These are phyloP conservation scores for Paralagenidium karlingii DNA, from an alignment of 352 stramenopile species.

Conservation along the genomic window DNA sequence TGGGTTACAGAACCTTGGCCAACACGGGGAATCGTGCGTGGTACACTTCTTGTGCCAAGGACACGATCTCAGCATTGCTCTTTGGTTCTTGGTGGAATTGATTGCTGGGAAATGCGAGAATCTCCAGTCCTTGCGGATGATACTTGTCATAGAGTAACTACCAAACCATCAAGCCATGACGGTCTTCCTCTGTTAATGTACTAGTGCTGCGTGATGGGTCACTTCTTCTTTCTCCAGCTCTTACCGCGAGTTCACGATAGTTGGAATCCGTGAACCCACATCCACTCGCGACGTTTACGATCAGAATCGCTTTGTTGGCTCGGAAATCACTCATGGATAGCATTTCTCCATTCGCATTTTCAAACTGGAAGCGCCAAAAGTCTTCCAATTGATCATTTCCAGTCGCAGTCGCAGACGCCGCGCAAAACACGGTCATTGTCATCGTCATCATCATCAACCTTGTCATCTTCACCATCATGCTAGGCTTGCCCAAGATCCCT, in stretches of 20 bases:
- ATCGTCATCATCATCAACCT: too few relatives aligned
- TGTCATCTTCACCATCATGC: too few relatives aligned
- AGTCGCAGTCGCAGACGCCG: too few relatives aligned
- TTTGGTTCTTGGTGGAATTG: conserved; percentile 90
- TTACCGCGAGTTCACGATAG: conserved; percentile 55
- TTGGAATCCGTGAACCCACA: conserved; percentile 77
- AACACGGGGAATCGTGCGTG: conserved; percentile 78
- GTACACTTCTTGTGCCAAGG: conserved; percentile 63
- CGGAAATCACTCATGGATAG: conserved; percentile 36
- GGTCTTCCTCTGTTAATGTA: not conserved
- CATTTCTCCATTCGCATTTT: conserved; percentile 23
- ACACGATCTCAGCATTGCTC: conserved; percentile 47
- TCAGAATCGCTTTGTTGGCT: conserved; percentile 47
- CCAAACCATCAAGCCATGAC: not conserved
- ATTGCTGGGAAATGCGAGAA: conserved; percentile 93
- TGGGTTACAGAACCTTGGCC: conserved; percentile 53
- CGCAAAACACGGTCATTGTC: too few relatives aligned
- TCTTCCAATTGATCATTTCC: too few relatives aligned
- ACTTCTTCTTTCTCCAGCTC: not conserved
- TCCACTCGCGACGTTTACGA: conserved; percentile 73
- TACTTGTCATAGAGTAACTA: conserved; percentile 70
- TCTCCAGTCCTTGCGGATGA: conserved; percentile 54
- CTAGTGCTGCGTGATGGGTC: not conserved
- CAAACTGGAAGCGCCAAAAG: conserved; percentile 49
- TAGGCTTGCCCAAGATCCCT: too few relatives aligned